Conservation (phyloP, 1,139 yeast species). For the Zygosaccharomyces pseudobailii region DNA sequence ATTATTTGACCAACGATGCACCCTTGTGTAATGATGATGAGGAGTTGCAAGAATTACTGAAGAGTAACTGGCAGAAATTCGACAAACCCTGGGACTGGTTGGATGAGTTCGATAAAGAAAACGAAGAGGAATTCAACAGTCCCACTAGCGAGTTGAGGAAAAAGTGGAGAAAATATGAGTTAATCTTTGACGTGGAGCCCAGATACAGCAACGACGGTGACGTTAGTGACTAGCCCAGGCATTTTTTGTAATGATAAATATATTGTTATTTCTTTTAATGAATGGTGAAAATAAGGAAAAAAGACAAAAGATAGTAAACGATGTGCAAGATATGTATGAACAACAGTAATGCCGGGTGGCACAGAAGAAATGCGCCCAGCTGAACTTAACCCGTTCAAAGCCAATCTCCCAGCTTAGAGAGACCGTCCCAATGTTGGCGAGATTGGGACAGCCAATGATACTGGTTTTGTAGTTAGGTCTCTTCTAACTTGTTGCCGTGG, state of each 20-base stretch:
- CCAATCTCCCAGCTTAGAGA: constrained; percentile 29
- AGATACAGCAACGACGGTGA: constrained; percentile 29
- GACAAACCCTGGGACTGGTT: constrained; percentile 43
- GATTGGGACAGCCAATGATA: constrained; percentile 24
- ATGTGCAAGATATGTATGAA: constrained; percentile 14
- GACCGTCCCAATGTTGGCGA: constrained; percentile 25
- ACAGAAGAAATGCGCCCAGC: constrained; percentile 18
- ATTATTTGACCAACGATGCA: constrained; percentile 40
- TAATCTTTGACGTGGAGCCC: constrained; percentile 35
- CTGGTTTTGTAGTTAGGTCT: constrained; percentile 18
- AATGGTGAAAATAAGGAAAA: background rate
- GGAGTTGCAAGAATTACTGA: constrained; percentile 26
- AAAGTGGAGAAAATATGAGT: constrained; percentile 35
- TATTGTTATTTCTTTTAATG: background rate
- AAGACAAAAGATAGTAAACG: background rate
- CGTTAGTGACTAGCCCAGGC: constrained; percentile 27
- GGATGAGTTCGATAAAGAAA: constrained; percentile 43
- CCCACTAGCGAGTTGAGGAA: constrained; percentile 29
- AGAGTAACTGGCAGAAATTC: constrained; percentile 30
- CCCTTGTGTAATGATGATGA: constrained; percentile 31
- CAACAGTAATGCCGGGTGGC: constrained; percentile 27
- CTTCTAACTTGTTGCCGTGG: background rate
- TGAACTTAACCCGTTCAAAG: constrained; percentile 25
- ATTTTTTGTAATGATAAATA: background rate
- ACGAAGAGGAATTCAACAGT: constrained; percentile 30